Base-by-base conservation (phyloP, 225 moss, liverwort and hornwort genomes). In the Thuidium tamariscinum region DNA sequence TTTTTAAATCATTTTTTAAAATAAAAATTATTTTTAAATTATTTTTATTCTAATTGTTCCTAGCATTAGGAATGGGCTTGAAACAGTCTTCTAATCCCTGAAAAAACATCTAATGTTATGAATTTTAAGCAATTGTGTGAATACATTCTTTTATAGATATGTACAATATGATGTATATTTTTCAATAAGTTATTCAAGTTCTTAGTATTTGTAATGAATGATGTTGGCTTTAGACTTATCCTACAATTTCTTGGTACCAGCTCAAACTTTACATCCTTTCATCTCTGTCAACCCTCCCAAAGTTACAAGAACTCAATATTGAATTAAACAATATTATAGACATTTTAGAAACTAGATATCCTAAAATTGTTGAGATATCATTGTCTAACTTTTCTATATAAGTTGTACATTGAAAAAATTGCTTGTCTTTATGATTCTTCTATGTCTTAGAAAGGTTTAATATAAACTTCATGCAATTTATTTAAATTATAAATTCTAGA, bases 161-260 rank as follows among this genome's bases (percentile, higher is more conserved):
- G 11, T 72, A 51, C 1, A 42, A 74, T 66, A 44, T 46, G 11
- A 20, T 11, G 16, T n/a, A 29, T 71, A 3, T 1, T 77, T 88
- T 80, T 30, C 30, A 57, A 54, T 44, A 57, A 54, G 13, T 80
- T 74, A 60, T 10, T 49, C 30, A 80, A 32, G 34, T 69, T 32
- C 21, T 27, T 77, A 42, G 32, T n/a, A 44, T 57, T 23, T 34
- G 5, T 85, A 75, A 82, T 25, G 26, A 36, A 61, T 56, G 64
- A 63, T 84, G 55, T 66, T 90, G 86, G 69, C 84, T 7, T 77
- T 90, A 11, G 74, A 86, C 60, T 64, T 90, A n/a, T 87, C 78
- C 36, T 88, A 84, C 34, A 86, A 79, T 79, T 67, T 64, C 77
- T 46, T 84, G 44, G 22, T 84, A 62, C n/a, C 77, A 20, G 22